Evolutionary conservation across 768 basidiomycete species (phyloP).

Genomic region (Termitomyces sp.): DNA sequence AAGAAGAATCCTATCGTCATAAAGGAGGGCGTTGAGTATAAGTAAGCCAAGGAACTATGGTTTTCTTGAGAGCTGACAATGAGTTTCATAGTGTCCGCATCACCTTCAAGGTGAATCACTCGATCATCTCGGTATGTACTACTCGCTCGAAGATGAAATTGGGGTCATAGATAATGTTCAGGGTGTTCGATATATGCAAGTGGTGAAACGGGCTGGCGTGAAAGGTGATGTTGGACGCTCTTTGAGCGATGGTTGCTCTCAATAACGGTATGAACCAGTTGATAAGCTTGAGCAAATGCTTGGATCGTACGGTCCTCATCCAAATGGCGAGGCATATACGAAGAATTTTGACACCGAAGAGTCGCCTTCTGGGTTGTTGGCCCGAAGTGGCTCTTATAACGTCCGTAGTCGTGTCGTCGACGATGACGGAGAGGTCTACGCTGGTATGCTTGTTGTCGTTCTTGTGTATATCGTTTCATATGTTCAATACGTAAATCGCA

Average conservation of each 20-base stretch:
- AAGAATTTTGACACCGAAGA: conserved; percentile 76
- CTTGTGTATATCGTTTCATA: neutral
- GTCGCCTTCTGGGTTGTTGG: conserved; percentile 73
- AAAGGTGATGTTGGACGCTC: conserved; percentile 42
- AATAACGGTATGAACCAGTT: conserved; percentile 38
- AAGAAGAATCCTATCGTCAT: conserved; percentile 78
- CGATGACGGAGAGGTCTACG: conserved; percentile 78
- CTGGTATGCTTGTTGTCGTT: conserved; percentile 43
- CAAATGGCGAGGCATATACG: conserved; percentile 55
- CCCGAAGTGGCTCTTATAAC: conserved; percentile 71
- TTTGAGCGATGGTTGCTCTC: neutral
- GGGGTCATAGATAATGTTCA: conserved; percentile 20
- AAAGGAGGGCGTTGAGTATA: conserved; percentile 88
- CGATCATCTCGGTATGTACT: conserved; percentile 69
- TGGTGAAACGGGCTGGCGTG: conserved; percentile 75
- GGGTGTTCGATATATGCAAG: conserved; percentile 84
- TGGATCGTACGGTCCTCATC: conserved; percentile 81
- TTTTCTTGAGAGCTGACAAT: conserved; percentile 1
- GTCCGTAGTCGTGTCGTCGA: conserved; percentile 84
- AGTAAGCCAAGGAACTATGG: conserved; percentile 38
- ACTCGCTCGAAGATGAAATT: neutral
- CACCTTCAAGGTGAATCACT: conserved; percentile 82
- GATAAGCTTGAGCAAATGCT: conserved; percentile 94
- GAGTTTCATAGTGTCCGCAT: conserved; percentile 57
- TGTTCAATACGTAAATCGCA: conserved; percentile 17